These are phyloP conservation scores for Aspergillus olivimuriae DNA, from an alignment of 495 filamentous ascomycete genomes.

Conservation along the genomic window DNA sequence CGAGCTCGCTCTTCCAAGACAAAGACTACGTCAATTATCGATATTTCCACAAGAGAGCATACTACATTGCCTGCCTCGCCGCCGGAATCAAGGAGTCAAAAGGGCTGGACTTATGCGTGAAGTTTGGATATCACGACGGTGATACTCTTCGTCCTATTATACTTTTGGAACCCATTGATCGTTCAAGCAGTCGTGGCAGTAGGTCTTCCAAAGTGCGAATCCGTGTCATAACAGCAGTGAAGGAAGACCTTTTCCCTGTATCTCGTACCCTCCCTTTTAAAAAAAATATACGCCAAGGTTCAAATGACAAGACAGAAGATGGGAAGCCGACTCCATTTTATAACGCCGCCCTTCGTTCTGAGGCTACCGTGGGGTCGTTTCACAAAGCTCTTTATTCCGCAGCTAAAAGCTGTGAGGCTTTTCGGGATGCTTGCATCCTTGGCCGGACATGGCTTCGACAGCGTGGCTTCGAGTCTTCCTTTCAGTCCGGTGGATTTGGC, in stretches of 20 bases:
- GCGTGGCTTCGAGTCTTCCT: slow-evolving; percentile 63
- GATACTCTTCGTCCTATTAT: slow-evolving; percentile 74
- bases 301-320: slow-evolving; percentile 25
- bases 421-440: slow-evolving; percentile 75
- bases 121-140: slow-evolving; percentile 64
- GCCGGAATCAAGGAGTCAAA: slow-evolving; percentile 55
- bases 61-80: slow-evolving; percentile 78
- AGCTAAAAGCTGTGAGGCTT: slow-evolving; percentile 61
- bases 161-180: slow-evolving; percentile 38
- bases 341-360: slow-evolving; percentile 78
- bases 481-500: slow-evolving; percentile 81
- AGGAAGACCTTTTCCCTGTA: slow-evolving; percentile 57
- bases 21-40: slow-evolving; percentile 92
- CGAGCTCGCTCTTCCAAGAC: slow-evolving; percentile 70
- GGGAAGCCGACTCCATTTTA: slow-evolving; percentile 71
- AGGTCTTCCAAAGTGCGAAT: slow-evolving; percentile 50
- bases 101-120: slow-evolving; percentile 46
- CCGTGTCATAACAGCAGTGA: slow-evolving; percentile 68
- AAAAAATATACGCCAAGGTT: slow-evolving; percentile 56
- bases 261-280: slow-evolving; percentile 63
- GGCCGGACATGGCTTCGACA: slow-evolving; percentile 86
- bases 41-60: slow-evolving; percentile 92
- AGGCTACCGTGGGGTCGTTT: slow-evolving; percentile 64
- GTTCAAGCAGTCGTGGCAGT: slow-evolving; percentile 17
- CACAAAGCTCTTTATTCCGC: slow-evolving; percentile 62